A percentile compares a stretch with the other conserved stretches of the same genome.
These are phyloP conservation scores for Amanita pallidorosea DNA, from an alignment of 768 basidiomycete genomes.

Conservation along the genomic window DNA sequence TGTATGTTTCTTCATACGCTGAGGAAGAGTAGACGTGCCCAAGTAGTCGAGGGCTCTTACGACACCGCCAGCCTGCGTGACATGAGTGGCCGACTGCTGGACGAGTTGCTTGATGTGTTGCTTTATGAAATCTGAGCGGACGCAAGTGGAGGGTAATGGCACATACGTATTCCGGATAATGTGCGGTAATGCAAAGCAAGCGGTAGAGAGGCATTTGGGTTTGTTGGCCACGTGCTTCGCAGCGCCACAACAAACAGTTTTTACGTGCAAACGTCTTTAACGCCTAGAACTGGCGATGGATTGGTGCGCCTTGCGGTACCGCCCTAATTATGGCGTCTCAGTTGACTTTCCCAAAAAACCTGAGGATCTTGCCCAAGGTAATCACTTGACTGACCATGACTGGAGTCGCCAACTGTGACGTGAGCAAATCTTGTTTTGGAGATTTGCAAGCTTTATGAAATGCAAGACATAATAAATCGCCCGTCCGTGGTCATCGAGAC, in stretches of 20 bases:
- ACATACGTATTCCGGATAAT: slow-evolving; percentile 65
- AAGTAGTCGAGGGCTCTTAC: slow-evolving; percentile 70
- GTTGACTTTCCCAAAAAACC: not conserved
- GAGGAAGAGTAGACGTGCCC: slow-evolving; percentile 66
- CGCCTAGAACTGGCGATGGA: not conserved
- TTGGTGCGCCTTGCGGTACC: slow-evolving; percentile 13
- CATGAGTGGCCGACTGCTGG: slow-evolving; percentile 54
- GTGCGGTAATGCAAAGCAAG: slow-evolving; percentile 74
- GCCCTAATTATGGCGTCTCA: slow-evolving; percentile 1
- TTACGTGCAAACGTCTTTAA: not conserved
- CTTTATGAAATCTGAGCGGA: slow-evolving; percentile 22
- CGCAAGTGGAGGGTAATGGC: not conserved
- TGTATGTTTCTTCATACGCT: slow-evolving; percentile 56
- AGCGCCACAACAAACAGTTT: not conserved
- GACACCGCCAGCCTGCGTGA: slow-evolving; percentile 69
- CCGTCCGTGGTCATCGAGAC: not conserved
- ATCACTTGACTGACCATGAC: not conserved
- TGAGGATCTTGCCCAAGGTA: not conserved
- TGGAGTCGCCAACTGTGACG: not conserved
- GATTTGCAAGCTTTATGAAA: not conserved
- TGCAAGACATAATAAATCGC: not conserved
- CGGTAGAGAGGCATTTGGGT: slow-evolving; percentile 85
- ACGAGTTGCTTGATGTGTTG: slow-evolving; percentile 68
- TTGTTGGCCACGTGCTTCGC: not conserved
- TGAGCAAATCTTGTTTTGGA: not conserved